Evolutionary conservation across 2,329 filamentous ascomycete genomes (phyloP).

Genomic region (Scytalidium sp.): DNA sequence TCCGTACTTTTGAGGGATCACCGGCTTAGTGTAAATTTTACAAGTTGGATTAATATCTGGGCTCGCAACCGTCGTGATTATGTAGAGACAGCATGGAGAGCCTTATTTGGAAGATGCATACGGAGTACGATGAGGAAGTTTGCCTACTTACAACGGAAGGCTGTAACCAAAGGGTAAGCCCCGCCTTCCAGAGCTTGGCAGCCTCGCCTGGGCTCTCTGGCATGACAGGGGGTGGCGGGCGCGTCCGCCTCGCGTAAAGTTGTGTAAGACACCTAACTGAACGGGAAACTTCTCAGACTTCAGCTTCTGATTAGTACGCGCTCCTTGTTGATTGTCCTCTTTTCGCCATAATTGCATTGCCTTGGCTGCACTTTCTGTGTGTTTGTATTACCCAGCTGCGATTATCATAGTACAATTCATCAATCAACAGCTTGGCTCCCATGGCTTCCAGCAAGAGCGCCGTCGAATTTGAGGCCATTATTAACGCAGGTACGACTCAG

Average conservation of each 20-base stretch:
- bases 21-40: too few relatives aligned
- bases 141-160: too few relatives aligned
- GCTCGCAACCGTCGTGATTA: too few relatives aligned
- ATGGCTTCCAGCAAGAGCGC: constrained; percentile 28
- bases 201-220: neutral
- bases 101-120: too few relatives aligned
- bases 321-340: neutral
- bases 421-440: constrained; percentile 11
- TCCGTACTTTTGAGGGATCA: too few relatives aligned
- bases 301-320: neutral
- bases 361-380: neutral
- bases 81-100: too few relatives aligned
- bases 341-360: neutral
- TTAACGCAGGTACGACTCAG: constrained; percentile 24
- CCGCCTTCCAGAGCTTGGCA: too few relatives aligned
- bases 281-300: neutral
- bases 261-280: neutral
- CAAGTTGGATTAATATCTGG: too few relatives aligned
- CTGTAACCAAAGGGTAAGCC: too few relatives aligned
- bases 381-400: neutral
- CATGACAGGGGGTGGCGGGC: neutral
- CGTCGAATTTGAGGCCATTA: constrained; percentile 28
- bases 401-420: constrained; percentile 8
- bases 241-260: neutral
- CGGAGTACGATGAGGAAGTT: too few relatives aligned